Conservation (phyloP, 1,139 yeast genomes). For the Casaregolazyma suthepensis region DNA sequence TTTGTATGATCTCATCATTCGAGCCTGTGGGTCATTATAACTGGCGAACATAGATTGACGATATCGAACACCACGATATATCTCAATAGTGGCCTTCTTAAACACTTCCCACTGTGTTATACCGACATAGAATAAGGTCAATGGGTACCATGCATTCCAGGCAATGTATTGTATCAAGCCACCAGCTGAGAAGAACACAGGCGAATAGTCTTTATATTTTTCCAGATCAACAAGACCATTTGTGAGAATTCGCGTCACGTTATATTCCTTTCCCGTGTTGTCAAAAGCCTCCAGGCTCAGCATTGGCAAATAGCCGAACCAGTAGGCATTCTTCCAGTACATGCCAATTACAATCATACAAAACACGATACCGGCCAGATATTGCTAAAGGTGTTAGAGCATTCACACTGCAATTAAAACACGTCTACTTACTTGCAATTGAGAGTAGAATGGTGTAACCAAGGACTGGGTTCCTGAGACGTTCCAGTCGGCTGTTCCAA, state of each 20-base stretch:
- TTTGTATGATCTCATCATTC: slow-evolving; percentile 47
- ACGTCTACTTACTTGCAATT: slow-evolving; percentile 31
- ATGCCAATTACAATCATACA: slow-evolving; percentile 39
- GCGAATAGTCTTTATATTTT: slow-evolving; percentile 34
- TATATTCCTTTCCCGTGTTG: slow-evolving; percentile 42
- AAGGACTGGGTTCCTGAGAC: slow-evolving; percentile 38
- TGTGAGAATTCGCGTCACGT: slow-evolving; percentile 38
- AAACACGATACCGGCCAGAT: slow-evolving; percentile 38
- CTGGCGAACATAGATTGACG: slow-evolving; percentile 5
- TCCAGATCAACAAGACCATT: slow-evolving; percentile 31
- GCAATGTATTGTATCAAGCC: slow-evolving; percentile 50
- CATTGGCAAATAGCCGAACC: slow-evolving; percentile 50
- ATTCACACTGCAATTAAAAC: slow-evolving; percentile 29
- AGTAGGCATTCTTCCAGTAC: slow-evolving; percentile 44
- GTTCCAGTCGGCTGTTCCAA: slow-evolving; percentile 49
- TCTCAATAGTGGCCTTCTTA: slow-evolving; percentile 7
- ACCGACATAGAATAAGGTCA: slow-evolving; percentile 22
- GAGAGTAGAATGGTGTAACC: slow-evolving; percentile 40
- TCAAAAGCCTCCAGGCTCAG: slow-evolving; percentile 44
- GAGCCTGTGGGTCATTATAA: slow-evolving; percentile 44
- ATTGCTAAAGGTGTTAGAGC: slow-evolving; percentile 37
- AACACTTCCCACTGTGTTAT: slow-evolving; percentile 22
- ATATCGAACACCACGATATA: slow-evolving; percentile 3
- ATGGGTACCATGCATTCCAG: slow-evolving; percentile 52
- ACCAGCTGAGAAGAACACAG: slow-evolving; percentile 57